A percentile compares a stretch with the other conserved stretches of the same genome.
These are phyloP conservation scores for Mycena galericulata DNA, from an alignment of 768 basidiomycete species.

Conservation along the genomic window DNA sequence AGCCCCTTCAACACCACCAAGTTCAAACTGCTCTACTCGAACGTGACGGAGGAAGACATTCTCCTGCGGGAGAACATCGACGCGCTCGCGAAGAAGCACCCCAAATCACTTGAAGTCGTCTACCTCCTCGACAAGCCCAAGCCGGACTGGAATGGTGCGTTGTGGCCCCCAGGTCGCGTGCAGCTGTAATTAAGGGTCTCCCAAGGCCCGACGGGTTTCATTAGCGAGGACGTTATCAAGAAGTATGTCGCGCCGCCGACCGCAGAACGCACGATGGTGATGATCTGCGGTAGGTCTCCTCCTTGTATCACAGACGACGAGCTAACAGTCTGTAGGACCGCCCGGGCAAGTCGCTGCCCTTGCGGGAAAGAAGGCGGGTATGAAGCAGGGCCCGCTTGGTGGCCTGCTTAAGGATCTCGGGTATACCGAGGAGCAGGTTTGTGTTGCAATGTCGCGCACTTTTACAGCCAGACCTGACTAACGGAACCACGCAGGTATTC, in stretches of 20 bases:
- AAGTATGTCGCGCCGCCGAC: conserved; percentile 74
- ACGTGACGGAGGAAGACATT: conserved; percentile 91
- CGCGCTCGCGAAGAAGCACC: conserved; percentile 72
- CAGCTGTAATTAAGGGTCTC: neutral
- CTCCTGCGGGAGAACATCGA: conserved; percentile 86
- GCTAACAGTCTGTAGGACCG: conserved; percentile 62
- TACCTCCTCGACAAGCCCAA: conserved; percentile 88
- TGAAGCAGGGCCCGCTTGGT: conserved; percentile 84
- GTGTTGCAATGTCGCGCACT: neutral
- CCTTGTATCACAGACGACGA: conserved; percentile 4
- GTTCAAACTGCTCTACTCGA: conserved; percentile 92
- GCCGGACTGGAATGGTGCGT: conserved; percentile 65
- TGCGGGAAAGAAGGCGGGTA: conserved; percentile 90
- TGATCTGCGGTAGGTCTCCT: conserved; percentile 80
- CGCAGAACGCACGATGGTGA: conserved; percentile 87
- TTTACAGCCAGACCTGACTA: neutral
- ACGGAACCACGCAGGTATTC: conserved; percentile 24
- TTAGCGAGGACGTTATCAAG: conserved; percentile 79
- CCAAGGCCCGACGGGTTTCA: conserved; percentile 77
- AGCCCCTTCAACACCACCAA: conserved; percentile 91
- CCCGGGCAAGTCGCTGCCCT: conserved; percentile 91
- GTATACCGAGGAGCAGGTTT: conserved; percentile 89
- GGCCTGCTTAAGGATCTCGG: conserved; percentile 91
- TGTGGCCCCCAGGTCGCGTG: conserved; percentile 7
- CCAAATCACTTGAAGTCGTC: conserved; percentile 81